Base-by-base conservation (phyloP, 371 early-diverging fungal genomes). In the Rhizomucor pusillus region DNA sequence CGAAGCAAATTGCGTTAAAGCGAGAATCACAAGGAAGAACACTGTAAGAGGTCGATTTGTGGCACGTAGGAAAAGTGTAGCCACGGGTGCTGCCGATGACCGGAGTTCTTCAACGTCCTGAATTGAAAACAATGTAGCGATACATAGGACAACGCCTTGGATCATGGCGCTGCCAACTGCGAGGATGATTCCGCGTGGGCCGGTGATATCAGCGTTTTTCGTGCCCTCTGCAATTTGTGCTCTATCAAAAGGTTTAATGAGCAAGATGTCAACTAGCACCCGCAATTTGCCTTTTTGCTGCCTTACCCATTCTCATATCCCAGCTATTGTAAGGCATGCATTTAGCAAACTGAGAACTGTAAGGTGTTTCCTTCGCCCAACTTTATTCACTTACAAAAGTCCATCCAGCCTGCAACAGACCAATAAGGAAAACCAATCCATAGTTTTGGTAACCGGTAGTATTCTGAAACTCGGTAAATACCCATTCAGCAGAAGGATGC, bases 171-270 rank as follows among this genome's bases (percentile, higher is more conserved):
- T 56, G n/a, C 50, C 24, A 9, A 75, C 65, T 45, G 66, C 66
- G 13, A 69, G 57, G n/a, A 75, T 52, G 25, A 75, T 75, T 19
- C 75, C 75, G 5, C 69, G 65, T 3, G 76, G 76, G n/a, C 71
- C 76, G 19, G 71, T 72, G 18, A 60, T 46, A 47, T 63, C 70
- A 5, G 71, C 68, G 20, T 63, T 64, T 37, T 70, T 60, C 3
- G 76, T 76, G 11, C 72, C 76, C 55, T 76, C 76, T 0, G 70
- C 69, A 47, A 76, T 67, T 43, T 76, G 76, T 39, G 73, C 76
- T 14, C 67, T 34, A n/a, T n/a, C n/a, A n/a, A n/a, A n/a, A n/a
- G n/a, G n/a, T n/a, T n/a, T n/a, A n/a, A n/a, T n/a, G n/a, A n/a
- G n/a, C n/a, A n/a, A n/a, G n/a, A n/a, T n/a, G n/a, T n/a, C n/a